Conservation (phyloP, 2,329 filamentous ascomycete species). For the Chaetomiaceae sp. region DNA sequence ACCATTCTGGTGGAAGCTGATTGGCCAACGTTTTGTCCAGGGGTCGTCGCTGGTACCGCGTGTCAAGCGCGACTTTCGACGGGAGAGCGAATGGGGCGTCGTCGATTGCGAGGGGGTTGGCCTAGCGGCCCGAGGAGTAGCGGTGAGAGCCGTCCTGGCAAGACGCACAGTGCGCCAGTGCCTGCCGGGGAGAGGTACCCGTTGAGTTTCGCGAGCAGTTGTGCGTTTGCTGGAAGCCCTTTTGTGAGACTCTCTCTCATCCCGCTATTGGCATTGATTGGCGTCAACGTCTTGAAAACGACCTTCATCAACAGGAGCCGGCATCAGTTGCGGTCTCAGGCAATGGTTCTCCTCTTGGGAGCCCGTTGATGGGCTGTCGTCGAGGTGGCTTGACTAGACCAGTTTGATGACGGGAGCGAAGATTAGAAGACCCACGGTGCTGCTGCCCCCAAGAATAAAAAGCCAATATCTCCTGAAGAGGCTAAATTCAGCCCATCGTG, state of each 20-base stretch:
- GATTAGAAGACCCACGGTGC: too few species aligned
- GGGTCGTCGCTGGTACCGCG: slow-evolving; percentile 8
- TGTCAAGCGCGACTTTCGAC: slow-evolving; percentile 12
- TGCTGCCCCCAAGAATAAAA: too few species aligned
- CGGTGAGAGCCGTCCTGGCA: slow-evolving; percentile 16
- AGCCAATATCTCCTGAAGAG: slow-evolving; percentile 7
- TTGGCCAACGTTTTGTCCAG: slow-evolving; percentile 8
- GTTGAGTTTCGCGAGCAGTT: not conserved
- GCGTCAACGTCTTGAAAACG: too few species aligned
- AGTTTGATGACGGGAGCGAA: not conserved
- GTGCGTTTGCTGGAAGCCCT: too few species aligned
- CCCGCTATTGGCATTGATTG: too few species aligned
- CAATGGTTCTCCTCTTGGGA: not conserved
- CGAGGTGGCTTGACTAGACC: too few species aligned
- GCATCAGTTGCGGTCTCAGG: too few species aligned
- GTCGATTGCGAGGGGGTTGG: too few species aligned
- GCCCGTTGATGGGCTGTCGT: too few species aligned
- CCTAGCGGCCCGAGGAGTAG: slow-evolving; percentile 18
- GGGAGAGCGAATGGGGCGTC: not conserved
- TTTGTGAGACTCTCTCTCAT: too few species aligned
- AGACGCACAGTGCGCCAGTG: slow-evolving; percentile 14
- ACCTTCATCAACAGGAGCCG: too few species aligned
- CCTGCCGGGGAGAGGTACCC: slow-evolving; percentile 16
- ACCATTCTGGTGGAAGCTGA: slow-evolving; percentile 12
- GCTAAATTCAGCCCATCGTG: slow-evolving; percentile 8